Evolutionary conservation across 2,329 filamentous ascomycete species (phyloP), one percentile per base, ranked within the genome.

Genomic region (Diaporthe australafricana): DNA sequence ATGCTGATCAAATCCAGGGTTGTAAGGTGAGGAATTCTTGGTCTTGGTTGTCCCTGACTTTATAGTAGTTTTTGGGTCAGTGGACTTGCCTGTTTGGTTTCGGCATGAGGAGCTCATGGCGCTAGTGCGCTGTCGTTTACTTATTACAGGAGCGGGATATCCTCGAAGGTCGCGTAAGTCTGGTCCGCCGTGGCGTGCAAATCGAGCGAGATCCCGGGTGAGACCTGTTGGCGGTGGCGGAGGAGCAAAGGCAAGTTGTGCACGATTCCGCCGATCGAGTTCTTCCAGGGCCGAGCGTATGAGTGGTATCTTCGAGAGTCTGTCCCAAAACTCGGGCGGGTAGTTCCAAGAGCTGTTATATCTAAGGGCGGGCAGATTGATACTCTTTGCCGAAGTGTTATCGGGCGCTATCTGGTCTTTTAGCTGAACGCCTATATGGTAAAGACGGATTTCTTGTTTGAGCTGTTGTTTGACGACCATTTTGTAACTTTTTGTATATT

Each of bases 1-100:
- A 63, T 82, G 77, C 68, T 81, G 78, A 67, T 82, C 77, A 75
- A 84, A 84, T 70, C 77, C 74, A 55, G 75, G 75, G 74, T 81
- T 73, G 72, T 83, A 82, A 1, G 76, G 71, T 55, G 75, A 74
- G 35, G 75, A 77, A 68, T 72, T 79, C 50, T 75, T 77, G 9
- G 71, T 80, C 45, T 68, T 79, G 55, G 55, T 75, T 17, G 45
- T 45, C n/a, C 20, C 35, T 14, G 47, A 53, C 27, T 53, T 74
- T n/a, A 75, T 77, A 67, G 73, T 70, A n/a, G 73, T 75, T 20
- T 71, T 76, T 60, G 71, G 74, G 32, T 73, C 75, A 25, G 70
- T 75, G 60, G 74, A 71, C 66, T 74, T 68, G 30, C 70, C 66
- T 57, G 62, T 66, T 68, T 47, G 50, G 71, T 56, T 74, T 72